Percentiles rank a stretch among this genome's conserved stretches.
phyloP scores from a whole-genome alignment of 345 rosid species.

The Eutrema heterophyllum region DNA sequence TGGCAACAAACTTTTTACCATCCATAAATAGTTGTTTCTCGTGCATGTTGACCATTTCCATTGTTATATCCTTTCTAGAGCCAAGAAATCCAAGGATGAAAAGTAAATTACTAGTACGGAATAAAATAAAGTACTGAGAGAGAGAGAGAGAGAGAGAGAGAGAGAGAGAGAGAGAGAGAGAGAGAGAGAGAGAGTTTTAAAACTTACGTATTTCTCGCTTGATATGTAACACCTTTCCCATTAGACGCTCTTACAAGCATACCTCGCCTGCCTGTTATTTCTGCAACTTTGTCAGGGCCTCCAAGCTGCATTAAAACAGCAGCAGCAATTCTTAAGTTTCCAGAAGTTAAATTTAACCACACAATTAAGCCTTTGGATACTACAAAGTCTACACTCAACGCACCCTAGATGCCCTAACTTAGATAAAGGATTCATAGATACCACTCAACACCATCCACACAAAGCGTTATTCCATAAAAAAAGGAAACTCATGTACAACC shows the following conservation, averaged over 20 bases:
- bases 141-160: background rate
- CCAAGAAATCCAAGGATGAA: conserved; percentile 14
- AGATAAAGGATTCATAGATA: conserved; percentile 14
- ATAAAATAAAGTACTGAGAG: background rate
- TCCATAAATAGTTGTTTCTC: conserved; percentile 99
- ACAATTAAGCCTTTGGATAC: conserved; percentile 2
- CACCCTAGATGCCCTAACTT: conserved; percentile 14
- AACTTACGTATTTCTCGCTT: conserved; percentile 92
- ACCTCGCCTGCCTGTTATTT: conserved; percentile 97
- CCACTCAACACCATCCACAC: conserved; percentile 4
- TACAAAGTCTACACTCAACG: background rate
- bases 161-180: background rate
- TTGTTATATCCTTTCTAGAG: conserved; percentile 81
- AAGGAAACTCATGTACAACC: conserved; percentile 6
- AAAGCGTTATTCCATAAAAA: conserved; percentile 4
- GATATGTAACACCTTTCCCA: conserved; percentile 98
- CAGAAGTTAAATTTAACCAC: conserved; percentile 5
- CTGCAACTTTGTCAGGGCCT: conserved; percentile 96
- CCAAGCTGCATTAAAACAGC: conserved; percentile 69
- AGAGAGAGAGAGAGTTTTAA: background rate
- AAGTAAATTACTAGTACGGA: conserved; percentile 21
- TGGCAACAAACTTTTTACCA: conserved; percentile 86
- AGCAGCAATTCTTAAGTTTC: conserved; percentile 14
- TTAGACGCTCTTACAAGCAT: conserved; percentile 95
- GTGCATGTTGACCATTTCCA: conserved; percentile 99